Conservation (phyloP, 163 green algal species). For the Chlamydomonas reinhardtii region DNA sequence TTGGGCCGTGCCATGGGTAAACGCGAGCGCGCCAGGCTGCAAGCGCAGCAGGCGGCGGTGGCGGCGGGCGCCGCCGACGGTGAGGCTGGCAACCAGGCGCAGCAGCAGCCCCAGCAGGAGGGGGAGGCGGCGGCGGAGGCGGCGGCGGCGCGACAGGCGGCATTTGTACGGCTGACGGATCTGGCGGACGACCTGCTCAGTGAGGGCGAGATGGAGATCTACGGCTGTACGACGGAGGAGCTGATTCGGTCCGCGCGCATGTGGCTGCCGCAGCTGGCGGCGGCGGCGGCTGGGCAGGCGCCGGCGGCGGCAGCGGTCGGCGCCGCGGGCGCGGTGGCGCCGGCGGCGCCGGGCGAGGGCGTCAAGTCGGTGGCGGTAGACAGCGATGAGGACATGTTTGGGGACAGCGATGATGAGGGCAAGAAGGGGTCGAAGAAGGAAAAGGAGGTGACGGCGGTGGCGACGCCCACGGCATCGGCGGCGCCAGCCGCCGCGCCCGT, state of each 20-base stretch:
- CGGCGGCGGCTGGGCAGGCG: no score
- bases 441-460: background rate
- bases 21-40: constrained; percentile 58
- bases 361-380: constrained; percentile 16
- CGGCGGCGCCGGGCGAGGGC: background rate
- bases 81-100: background rate
- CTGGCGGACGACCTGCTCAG: constrained; percentile 78
- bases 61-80: background rate
- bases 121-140: background rate
- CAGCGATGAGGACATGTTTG: constrained; percentile 72
- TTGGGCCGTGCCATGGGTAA: constrained; percentile 60
- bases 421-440: constrained; percentile 38
- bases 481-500: constrained; percentile 6
- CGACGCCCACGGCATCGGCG: background rate
- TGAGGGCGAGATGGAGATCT: constrained; percentile 83
- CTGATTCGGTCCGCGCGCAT: constrained; percentile 66
- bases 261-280: constrained; percentile 58
- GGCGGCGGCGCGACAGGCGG: background rate
- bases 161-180: constrained; percentile 72
- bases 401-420: constrained; percentile 47
- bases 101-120: background rate
- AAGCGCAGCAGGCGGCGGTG: constrained; percentile 27
- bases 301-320: background rate
- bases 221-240: constrained; percentile 68
- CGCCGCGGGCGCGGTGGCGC: background rate